Evolutionary conservation across 1,284 basidiomycete genomes (phyloP).

Genomic region (Marasmius tenuissimus): DNA sequence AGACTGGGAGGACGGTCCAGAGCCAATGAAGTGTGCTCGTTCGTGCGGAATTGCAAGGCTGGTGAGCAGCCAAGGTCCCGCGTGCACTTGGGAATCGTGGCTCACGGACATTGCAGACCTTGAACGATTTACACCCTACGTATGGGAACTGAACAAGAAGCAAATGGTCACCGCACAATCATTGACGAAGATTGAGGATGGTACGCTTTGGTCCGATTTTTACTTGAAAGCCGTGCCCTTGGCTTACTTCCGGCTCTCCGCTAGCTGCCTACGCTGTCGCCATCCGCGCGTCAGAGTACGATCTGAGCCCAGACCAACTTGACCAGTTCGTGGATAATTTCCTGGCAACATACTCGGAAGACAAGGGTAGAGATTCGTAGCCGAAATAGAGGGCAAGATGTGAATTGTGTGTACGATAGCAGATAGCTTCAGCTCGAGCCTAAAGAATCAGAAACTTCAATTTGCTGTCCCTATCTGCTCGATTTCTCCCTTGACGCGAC

Average conservation of each 20-base stretch:
- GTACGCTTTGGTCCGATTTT: conserved; percentile 43
- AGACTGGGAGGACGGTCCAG: conserved; percentile 70
- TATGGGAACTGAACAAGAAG: conserved; percentile 82
- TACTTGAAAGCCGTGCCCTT: background rate
- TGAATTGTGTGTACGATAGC: no score
- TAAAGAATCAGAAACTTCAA: no score
- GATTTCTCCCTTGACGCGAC: no score
- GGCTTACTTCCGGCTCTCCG: conserved; percentile 1
- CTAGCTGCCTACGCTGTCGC: conserved; percentile 70
- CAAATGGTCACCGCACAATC: conserved; percentile 85
- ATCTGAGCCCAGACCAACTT: conserved; percentile 61
- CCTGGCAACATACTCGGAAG: conserved; percentile 30
- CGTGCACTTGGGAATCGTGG: background rate
- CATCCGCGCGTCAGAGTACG: conserved; percentile 70
- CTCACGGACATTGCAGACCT: conserved; percentile 52
- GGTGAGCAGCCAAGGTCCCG: conserved; percentile 42
- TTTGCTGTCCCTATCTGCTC: no score
- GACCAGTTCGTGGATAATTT: conserved; percentile 63
- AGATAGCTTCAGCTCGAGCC: no score
- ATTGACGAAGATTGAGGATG: conserved; percentile 92
- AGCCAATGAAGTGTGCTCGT: conserved; percentile 71
- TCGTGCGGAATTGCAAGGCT: conserved; percentile 80
- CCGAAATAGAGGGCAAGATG: conserved; percentile 18
- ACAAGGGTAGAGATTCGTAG: conserved; percentile 20
- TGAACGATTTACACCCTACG: conserved; percentile 68